Evolutionary conservation across 2,329 filamentous ascomycete genomes (phyloP), one percentile per base, ranked within the genome.

Genomic region (Epichloe coenophiala): DNA sequence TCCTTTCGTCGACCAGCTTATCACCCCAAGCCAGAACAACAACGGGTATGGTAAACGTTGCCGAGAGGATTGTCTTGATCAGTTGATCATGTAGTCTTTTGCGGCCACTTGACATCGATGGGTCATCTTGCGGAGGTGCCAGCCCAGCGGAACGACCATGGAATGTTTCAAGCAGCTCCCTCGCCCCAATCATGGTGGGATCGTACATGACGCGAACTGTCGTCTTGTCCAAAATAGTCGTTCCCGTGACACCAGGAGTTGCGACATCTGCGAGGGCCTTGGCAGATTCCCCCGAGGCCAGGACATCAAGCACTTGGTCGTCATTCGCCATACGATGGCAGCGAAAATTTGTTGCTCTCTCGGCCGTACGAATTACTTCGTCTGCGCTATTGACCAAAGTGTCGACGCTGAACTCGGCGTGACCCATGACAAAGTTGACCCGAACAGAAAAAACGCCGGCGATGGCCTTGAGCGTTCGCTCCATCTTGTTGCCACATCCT

Each of bases 351-450:
- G 60, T 66, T 12, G 58, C 60, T 17, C 47, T 55, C 39, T 63
- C 59, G 1, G 55, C 57, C 39, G 47, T 51, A 27, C 57, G 59
- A 5, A 66, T 56, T 15, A 64, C 58, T 4, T 63, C 57, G 4
- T 63, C 61, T 1, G 56, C 56, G 2, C 54, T 60, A 8, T 54
- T 59, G 8, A 58, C 44, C 1, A 56, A 53, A 0, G 51, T 50
- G 44, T 68, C 59, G 2, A 68, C 27, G 5, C 47, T 54, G 45
- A 69, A 64, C 19, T 68, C 65, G 40, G 60, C 67, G 6, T 58
- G 61, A 4, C 65, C 65, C 58, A 64, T 64, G 54, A 69, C 64
- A 38, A 69, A 69, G 51, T 68, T 68, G 53, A 69, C 64, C 0
- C 58, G 61, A 2, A 63, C 60, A 3, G 59, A 55, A 2, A 61